Conservation (phyloP, 805 yeast species). For the Suhomyces vadensis region DNA sequence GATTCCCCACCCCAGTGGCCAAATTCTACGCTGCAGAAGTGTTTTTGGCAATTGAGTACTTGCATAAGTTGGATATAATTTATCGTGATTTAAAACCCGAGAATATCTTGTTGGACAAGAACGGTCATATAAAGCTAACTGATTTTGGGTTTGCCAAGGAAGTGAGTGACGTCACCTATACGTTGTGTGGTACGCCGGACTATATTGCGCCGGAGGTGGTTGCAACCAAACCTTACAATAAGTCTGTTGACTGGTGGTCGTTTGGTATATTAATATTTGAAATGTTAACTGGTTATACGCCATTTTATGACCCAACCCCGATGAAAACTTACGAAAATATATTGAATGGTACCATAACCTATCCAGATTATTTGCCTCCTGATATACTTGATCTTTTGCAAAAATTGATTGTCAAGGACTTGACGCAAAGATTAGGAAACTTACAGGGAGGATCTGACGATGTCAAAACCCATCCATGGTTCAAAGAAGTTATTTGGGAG, state of each 20-base stretch:
- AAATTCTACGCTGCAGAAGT: slow-evolving; percentile 67
- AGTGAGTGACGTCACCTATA: slow-evolving; percentile 58
- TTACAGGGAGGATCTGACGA: slow-evolving; percentile 59
- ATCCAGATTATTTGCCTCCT: slow-evolving; percentile 54
- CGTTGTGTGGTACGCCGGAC: slow-evolving; percentile 65
- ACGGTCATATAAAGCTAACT: slow-evolving; percentile 61
- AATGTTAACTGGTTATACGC: slow-evolving; percentile 64
- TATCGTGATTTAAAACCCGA: slow-evolving; percentile 65
- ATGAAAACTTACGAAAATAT: slow-evolving; percentile 65
- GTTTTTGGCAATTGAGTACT: slow-evolving; percentile 56
- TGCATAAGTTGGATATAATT: slow-evolving; percentile 59
- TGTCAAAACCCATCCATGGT: slow-evolving; percentile 59
- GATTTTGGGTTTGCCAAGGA: slow-evolving; percentile 68
- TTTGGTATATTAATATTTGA: slow-evolving; percentile 60
- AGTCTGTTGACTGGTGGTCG: slow-evolving; percentile 68
- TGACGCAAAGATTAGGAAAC: slow-evolving; percentile 57
- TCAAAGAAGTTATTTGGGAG: slow-evolving; percentile 62
- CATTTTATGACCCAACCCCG: slow-evolving; percentile 63
- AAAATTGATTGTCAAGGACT: slow-evolving; percentile 54
- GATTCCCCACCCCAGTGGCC: slow-evolving; percentile 64
- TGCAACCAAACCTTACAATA: slow-evolving; percentile 61
- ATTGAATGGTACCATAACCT: slow-evolving; percentile 52
- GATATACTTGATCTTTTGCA: slow-evolving; percentile 53
- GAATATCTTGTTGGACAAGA: slow-evolving; percentile 56
- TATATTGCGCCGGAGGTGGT: slow-evolving; percentile 68